Base-by-base conservation (phyloP, 371 early-diverging fungal genomes). In the Lichtheimia corymbifera region DNA sequence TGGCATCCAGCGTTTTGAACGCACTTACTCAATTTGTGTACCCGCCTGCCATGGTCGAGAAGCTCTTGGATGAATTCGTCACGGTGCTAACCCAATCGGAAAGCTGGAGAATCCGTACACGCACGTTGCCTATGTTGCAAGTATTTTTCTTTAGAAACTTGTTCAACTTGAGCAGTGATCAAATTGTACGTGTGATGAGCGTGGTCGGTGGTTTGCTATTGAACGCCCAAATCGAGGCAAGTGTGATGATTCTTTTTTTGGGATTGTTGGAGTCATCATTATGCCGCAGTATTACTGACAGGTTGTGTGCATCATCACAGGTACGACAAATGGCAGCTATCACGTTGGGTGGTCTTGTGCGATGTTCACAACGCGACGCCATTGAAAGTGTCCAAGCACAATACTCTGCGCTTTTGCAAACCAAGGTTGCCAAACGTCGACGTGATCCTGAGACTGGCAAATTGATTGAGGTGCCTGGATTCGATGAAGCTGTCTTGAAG, bases 271-370 rank as follows among this genome's bases (percentile, higher is more conserved):
- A 9, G 30, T 13, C 30, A 11, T n/a, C 64, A 63, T 51, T 55
- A 18, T 49, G 28, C 18, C 44, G 42, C n/a, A 51, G 66, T 15
- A 22, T 53, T 40, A 20, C 51, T 56, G 14, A 18, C 35, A 35
- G 5, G 12, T 43, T 45, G n/a, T 55, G 4, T 47, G 18, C 17
- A n/a, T 18, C 11, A 47, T 24, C 24, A 53, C 66, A 90, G 84
- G 91, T 94, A 18, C 86, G 96, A 1, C 90, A 92, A 68, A 66
- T 92, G 61, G 95, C 95, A 0, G 85, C 91, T 4, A 80, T 85
- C 2, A 93, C 96, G 2, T 70, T 96, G 20, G 85, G 93, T 30
- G 94, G 93, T 18, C 75, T 96, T 53, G 87, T 96, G 18, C 88
- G 93, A 43, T 96, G 96, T 56, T 94, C 92, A 3, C 90, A 89